Evolutionary conservation across 148 eudicot genomes (phyloP), one percentile per base, ranked within the genome.

Genomic region (Oxyria digyna): DNA sequence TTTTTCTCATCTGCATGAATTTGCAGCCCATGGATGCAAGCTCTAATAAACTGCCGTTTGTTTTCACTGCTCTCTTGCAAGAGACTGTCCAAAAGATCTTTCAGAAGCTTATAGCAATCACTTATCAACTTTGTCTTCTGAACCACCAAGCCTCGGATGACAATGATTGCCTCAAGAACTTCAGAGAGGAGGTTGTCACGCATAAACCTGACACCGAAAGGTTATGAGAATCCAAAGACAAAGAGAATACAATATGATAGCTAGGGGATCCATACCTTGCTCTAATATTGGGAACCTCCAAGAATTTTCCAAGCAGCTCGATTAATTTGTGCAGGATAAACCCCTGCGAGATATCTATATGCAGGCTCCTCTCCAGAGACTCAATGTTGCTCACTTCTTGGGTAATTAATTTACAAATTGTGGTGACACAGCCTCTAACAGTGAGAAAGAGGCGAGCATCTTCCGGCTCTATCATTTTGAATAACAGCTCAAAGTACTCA

Each of bases 391-490:
- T 77, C 59, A 95, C 97, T 86, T 95, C 99, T 75, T 87, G 91
- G 62, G 85, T 80, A 70, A 95, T 91, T 73, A 95, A 78, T 77
- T 95, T 91, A 75, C 91, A 87, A 35, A 95, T 80, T 57, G 87
- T 83, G 63, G 82, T 72, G 74, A 95, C 80, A 79, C 87, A 85
- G 73, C 99, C 97, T 77, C 85, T 82, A 10, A 87, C 99, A 75
- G 99, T 95, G 81, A 95, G 89, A 79, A 95, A 95, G 66, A 95
- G 85, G 66, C 93, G 87, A 68, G 99, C 99, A 81, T 95, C 99
- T 82, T 95, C 99, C 1, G 89, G 74, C 59, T 91, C 97, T 73
- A 87, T 87, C 99, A 91, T 95, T 84, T 79, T 95, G 78, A 91
- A 91, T 24, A 95, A 87, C 81, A 95, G 72, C 62, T 95, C 99